These are phyloP conservation scores for Corymbia maculata DNA, from an alignment of 345 rosid genomes.

Conservation along the genomic window DNA sequence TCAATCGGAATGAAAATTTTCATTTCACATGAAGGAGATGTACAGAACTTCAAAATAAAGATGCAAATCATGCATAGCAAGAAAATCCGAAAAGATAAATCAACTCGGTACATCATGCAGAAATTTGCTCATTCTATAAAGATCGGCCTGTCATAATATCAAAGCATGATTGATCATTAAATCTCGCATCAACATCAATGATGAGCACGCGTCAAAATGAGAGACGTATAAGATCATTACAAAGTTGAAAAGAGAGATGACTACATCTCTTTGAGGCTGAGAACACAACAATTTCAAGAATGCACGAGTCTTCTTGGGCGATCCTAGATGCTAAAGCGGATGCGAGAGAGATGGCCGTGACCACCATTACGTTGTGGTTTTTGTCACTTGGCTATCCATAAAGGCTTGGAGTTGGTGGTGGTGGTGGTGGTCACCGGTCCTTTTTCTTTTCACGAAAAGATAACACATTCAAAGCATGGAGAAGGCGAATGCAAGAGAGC, in stretches of 20 bases:
- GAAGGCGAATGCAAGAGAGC: neutral
- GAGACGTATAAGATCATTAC: slow-evolving; percentile 57
- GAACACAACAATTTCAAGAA: slow-evolving; percentile 66
- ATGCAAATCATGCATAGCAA: neutral
- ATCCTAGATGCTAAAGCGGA: neutral
- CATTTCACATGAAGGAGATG: rapidly evolving
- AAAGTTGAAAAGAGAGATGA: slow-evolving; percentile 68
- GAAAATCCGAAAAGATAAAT: too few species aligned
- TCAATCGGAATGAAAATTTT: rapidly evolving
- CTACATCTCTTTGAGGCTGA: slow-evolving; percentile 67
- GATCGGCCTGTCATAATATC: rapidly evolving
- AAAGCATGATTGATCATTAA: rapidly evolving
- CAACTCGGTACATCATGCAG: rapidly evolving
- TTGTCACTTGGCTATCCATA: neutral
- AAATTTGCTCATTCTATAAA: neutral
- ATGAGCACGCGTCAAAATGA: neutral
- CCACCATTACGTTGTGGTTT: neutral
- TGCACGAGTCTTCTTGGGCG: slow-evolving; percentile 24
- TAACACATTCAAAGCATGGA: neutral
- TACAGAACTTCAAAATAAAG: too few species aligned
- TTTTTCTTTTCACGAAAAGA: neutral
- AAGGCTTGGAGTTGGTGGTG: neutral
- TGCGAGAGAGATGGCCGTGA: neutral
- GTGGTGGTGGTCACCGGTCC: neutral
- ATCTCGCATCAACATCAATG: neutral